A percentile compares a stretch with the other conserved stretches of the same genome.
Evolutionary conservation across 345 rosid genomes (phyloP).

Genomic region (Rhizophora apiculata): DNA sequence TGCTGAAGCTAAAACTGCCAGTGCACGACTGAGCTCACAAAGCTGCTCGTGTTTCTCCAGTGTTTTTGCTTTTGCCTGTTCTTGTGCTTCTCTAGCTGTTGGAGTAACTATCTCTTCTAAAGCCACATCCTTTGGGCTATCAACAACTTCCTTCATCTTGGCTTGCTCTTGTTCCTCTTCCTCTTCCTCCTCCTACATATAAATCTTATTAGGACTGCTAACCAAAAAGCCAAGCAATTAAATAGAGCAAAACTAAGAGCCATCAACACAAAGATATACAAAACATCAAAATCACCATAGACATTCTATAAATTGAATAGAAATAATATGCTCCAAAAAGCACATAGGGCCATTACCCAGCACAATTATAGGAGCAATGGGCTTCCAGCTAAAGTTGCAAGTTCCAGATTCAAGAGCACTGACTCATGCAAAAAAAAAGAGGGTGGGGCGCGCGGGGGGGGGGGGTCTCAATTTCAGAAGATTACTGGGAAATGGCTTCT

Average conservation of each 20-base stretch:
- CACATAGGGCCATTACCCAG: background rate
- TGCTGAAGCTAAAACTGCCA: slow-evolving; percentile 95
- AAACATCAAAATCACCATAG: background rate
- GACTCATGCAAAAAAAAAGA: background rate
- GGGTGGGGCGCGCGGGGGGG: too few species aligned
- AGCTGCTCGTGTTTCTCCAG: slow-evolving; percentile 92
- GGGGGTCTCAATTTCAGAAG: background rate
- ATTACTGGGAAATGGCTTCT: background rate
- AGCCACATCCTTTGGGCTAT: slow-evolving; percentile 66
- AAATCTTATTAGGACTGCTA: slow-evolving; percentile 11
- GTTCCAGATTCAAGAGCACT: slow-evolving; percentile 1
- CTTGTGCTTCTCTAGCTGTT: slow-evolving; percentile 69
- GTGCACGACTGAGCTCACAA: slow-evolving; percentile 94
- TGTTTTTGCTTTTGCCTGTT: slow-evolving; percentile 76
- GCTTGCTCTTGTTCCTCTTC: slow-evolving; percentile 71
- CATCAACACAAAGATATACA: background rate
- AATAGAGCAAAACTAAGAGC: background rate
- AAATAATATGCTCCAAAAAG: background rate
- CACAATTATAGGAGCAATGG: background rate
- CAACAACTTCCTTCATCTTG: slow-evolving; percentile 66
- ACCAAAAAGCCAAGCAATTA: slow-evolving; percentile 4
- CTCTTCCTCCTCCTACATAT: slow-evolving; percentile 78
- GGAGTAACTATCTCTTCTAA: slow-evolving; percentile 71
- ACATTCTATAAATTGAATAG: background rate
- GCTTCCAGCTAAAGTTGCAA: background rate